phyloP scores from a whole-genome alignment of 192 early-diverging fungal species.

The Glomus cerebriforme region DNA sequence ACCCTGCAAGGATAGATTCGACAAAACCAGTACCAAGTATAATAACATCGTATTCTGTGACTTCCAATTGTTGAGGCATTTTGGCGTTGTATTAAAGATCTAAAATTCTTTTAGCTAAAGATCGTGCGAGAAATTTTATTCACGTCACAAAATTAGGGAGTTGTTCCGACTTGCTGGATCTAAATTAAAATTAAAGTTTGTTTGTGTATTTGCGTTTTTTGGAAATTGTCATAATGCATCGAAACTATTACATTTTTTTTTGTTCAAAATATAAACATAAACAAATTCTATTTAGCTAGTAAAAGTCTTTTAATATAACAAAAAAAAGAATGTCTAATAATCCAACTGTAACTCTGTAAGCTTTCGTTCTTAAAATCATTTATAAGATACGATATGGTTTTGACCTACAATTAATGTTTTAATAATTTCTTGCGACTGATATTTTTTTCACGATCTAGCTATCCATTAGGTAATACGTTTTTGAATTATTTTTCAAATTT shows the following conservation, averaged over 20 bases:
- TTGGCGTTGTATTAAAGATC: not conserved
- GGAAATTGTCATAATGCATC: too few relatives aligned
- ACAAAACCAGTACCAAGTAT: conserved; percentile 86
- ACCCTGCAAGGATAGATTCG: conserved; percentile 81
- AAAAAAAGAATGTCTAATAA: conserved; percentile 26
- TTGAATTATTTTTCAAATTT: not conserved
- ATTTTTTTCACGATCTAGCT: not conserved
- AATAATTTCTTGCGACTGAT: not conserved
- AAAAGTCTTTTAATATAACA: not conserved
- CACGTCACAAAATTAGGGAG: not conserved
- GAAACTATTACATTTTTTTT: too few relatives aligned
- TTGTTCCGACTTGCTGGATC: not conserved
- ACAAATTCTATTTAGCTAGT: too few relatives aligned
- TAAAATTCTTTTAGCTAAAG: too few relatives aligned
- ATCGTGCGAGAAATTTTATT: not conserved
- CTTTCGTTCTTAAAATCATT: not conserved
- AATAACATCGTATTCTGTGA: conserved; percentile 71
- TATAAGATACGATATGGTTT: not conserved
- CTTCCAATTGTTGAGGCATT: conserved; percentile 37
- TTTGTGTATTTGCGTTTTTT: not conserved
- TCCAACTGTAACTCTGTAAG: conserved; percentile 32
- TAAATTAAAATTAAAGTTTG: not conserved
- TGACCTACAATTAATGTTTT: not conserved
- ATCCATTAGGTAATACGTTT: conserved; percentile 18
- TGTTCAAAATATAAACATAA: too few relatives aligned